Evolutionary conservation across 208 protist genomes (phyloP).

Genomic region (Wallacemonas sp.): DNA sequence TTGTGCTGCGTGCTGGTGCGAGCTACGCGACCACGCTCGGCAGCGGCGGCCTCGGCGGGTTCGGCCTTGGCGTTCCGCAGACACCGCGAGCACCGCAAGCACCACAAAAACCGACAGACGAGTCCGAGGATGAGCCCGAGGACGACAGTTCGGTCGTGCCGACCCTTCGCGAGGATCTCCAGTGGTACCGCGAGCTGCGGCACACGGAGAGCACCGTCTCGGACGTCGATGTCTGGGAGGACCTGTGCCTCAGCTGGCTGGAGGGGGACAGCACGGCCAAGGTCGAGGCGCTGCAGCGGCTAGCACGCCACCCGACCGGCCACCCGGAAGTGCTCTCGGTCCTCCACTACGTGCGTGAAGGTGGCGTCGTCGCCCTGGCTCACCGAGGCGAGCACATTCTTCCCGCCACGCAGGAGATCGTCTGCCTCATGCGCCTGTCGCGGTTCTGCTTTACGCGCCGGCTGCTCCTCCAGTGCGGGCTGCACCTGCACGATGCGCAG

Average conservation of each 20-base stretch:
- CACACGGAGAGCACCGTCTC: slow-evolving; percentile 18
- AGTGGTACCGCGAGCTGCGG: slow-evolving; percentile 43
- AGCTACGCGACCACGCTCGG: background rate
- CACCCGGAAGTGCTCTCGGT: slow-evolving; percentile 59
- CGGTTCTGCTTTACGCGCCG: slow-evolving; percentile 59
- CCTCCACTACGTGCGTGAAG: slow-evolving; percentile 54
- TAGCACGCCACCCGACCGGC: slow-evolving; percentile 51
- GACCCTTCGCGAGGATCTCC: slow-evolving; percentile 25
- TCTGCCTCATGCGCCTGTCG: slow-evolving; percentile 50
- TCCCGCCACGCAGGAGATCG: slow-evolving; percentile 40
- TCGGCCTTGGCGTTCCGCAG: background rate
- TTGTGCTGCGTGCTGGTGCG: slow-evolving; percentile 66
- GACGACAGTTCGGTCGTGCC: too few relatives aligned
- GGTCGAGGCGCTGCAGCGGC: slow-evolving; percentile 32
- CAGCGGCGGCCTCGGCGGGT: background rate
- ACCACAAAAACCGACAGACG: too few relatives aligned
- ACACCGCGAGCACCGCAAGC: background rate
- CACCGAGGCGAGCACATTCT: slow-evolving; percentile 45
- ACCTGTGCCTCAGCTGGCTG: slow-evolving; percentile 63
- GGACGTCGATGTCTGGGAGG: slow-evolving; percentile 65
- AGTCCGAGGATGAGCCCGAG: too few relatives aligned
- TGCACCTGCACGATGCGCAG: slow-evolving; percentile 58
- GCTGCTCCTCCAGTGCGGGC: slow-evolving; percentile 41
- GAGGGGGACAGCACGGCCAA: slow-evolving; percentile 26
- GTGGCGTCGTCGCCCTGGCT: slow-evolving; percentile 37